These are phyloP conservation scores for Oryza coarctata DNA, from an alignment of 176 grass and related monocot species.

Conservation along the genomic window DNA sequence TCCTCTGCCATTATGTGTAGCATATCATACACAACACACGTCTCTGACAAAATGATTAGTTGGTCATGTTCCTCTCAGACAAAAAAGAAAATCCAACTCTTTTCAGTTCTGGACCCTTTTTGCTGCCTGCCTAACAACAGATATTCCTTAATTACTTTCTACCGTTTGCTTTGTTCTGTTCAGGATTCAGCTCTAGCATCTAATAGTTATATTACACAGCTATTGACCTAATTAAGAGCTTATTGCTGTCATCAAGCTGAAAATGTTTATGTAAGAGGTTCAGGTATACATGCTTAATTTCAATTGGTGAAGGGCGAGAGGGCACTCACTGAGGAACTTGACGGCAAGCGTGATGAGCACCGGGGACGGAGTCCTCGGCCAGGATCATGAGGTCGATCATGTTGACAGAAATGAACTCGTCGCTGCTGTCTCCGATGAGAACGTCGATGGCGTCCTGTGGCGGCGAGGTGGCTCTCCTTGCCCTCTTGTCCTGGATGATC, in stretches of 20 bases:
- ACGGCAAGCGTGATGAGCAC: conserved; percentile 90
- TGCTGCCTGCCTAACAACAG: background rate
- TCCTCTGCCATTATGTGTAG: background rate
- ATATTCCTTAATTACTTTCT: background rate
- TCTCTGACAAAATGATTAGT: background rate
- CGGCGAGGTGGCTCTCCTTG: background rate
- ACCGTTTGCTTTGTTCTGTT: background rate
- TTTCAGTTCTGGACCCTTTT: background rate
- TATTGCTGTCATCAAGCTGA: background rate
- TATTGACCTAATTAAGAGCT: background rate
- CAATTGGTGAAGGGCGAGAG: conserved; percentile 70
- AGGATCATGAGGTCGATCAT: conserved; percentile 99
- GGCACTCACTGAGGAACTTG: conserved; percentile 93
- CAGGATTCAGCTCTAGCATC: background rate
- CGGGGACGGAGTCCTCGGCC: conserved; percentile 92
- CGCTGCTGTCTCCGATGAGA: conserved; percentile 56
- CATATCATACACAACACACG: background rate
- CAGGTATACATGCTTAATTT: conserved; percentile 38
- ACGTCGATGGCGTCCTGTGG: conserved; percentile 68
- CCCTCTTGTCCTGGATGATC: conserved; percentile 89
- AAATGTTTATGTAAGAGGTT: background rate
- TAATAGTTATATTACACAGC: background rate
- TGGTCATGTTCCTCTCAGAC: background rate
- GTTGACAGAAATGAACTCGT: conserved; percentile 86
- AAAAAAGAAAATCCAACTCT: background rate